Conservation (phyloP, 202 grass and related monocot species). For the Eragrostis tef region DNA sequence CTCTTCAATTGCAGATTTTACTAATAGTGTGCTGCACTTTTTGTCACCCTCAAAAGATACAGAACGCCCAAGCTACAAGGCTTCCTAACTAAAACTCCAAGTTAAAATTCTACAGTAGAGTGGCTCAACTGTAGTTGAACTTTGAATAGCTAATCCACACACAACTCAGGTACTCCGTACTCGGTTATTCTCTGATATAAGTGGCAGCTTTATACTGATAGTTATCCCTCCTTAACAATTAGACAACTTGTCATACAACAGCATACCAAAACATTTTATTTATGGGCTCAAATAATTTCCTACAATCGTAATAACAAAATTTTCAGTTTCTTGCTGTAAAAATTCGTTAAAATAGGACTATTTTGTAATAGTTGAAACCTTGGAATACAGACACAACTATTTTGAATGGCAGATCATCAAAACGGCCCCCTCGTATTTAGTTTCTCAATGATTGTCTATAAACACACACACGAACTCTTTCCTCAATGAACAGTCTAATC, state of each 20-base stretch:
- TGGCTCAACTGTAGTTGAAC: background rate
- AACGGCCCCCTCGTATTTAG: background rate
- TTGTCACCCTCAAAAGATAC: background rate
- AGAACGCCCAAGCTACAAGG: conserved; percentile 8
- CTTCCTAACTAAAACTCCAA: conserved; percentile 26
- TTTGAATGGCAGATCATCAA: background rate
- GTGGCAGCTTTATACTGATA: conserved; percentile 7
- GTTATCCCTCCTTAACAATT: background rate
- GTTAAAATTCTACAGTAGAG: background rate
- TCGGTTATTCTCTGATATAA: background rate
- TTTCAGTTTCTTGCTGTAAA: background rate
- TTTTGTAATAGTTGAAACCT: background rate
- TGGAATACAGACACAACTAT: background rate
- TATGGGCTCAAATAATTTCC: background rate
- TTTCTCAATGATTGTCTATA: background rate
- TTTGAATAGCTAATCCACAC: conserved; percentile 7
- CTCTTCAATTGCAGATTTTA: background rate
- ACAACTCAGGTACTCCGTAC: background rate
- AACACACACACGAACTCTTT: too few relatives aligned
- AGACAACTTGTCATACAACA: background rate
- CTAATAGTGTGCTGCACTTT: conserved; percentile 6
- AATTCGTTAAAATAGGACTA: conserved; percentile 21
- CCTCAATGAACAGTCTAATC: too few relatives aligned
- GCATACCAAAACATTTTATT: background rate
- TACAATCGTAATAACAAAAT: background rate